Conservation (phyloP, 352 stramenopile species). For the Pythium apleroticum region DNA sequence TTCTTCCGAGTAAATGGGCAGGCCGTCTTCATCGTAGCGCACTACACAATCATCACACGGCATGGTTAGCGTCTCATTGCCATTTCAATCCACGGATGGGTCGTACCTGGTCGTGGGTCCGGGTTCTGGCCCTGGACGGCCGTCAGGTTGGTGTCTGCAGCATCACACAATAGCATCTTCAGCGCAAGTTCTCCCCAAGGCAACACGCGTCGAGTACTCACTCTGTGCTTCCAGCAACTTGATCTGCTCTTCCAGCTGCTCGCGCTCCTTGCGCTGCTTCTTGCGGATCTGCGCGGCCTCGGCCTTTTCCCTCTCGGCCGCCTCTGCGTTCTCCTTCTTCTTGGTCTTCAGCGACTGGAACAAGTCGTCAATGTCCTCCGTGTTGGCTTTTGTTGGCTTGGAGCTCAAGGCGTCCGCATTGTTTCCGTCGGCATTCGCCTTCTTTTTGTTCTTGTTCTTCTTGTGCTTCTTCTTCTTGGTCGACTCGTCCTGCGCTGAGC, state of each 20-base stretch:
- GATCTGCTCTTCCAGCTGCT: slow-evolving; percentile 73
- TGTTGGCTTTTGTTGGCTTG: slow-evolving; percentile 25
- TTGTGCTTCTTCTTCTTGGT: slow-evolving; percentile 39
- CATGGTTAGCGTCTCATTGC: not conserved
- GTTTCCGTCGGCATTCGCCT: not conserved
- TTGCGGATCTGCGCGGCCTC: slow-evolving; percentile 45
- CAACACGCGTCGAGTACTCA: no score
- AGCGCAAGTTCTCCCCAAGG: no score
- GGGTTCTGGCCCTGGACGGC: slow-evolving; percentile 57
- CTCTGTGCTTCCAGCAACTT: slow-evolving; percentile 80
- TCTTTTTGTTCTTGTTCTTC: slow-evolving; percentile 58
- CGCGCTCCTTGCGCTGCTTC: slow-evolving; percentile 55
- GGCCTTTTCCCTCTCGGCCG: slow-evolving; percentile 51
- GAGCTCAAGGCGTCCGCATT: slow-evolving; percentile 3
- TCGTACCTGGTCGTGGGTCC: slow-evolving; percentile 68
- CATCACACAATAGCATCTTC: slow-evolving; percentile 13
- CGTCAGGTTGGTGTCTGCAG: slow-evolving; percentile 77
- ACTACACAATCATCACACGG: slow-evolving; percentile 34
- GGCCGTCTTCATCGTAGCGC: slow-evolving; percentile 81
- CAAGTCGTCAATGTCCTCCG: slow-evolving; percentile 73
- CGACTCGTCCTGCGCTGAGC: not conserved
- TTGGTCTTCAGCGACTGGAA: slow-evolving; percentile 74
- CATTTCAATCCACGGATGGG: no score
- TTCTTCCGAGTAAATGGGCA: slow-evolving; percentile 87
- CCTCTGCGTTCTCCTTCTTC: slow-evolving; percentile 68